Conservation (phyloP, 164 flowering plant genomes). For the Liquidambar formosana region DNA sequence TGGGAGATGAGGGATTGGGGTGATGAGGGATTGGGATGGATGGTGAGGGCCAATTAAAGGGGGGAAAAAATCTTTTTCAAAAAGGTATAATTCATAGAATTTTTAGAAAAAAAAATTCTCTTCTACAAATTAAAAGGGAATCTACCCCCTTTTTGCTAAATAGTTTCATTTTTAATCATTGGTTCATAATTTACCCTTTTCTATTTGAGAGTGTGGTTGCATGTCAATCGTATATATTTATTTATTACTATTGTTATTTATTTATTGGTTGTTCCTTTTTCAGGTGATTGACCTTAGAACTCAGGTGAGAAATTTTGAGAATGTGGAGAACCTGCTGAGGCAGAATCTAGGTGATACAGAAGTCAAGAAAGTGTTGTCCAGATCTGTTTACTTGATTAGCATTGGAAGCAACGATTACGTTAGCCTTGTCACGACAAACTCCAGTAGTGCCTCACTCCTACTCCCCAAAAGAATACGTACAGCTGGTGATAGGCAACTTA, state of each 20-base stretch:
- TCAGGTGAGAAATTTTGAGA: constrained; percentile 25
- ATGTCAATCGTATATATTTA: not conserved
- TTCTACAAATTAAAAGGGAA: too few relatives aligned
- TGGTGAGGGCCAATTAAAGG: too few relatives aligned
- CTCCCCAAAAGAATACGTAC: constrained; percentile 2
- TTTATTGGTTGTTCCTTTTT: not conserved
- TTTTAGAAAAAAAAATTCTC: too few relatives aligned
- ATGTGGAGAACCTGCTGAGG: constrained; percentile 15
- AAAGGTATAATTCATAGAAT: too few relatives aligned
- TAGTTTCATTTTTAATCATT: too few relatives aligned
- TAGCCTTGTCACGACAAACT: not conserved
- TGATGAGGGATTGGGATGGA: too few relatives aligned
- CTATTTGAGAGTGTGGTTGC: too few relatives aligned
- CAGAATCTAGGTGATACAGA: constrained; percentile 19
- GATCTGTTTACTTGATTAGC: constrained; percentile 29
- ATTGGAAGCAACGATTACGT: constrained; percentile 32
- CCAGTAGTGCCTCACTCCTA: constrained; percentile 1
- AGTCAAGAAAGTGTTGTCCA: constrained; percentile 11
- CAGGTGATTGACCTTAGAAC: constrained; percentile 21
- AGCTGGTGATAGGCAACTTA: constrained; percentile 25
- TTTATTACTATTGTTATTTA: not conserved
- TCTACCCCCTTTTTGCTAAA: too few relatives aligned
- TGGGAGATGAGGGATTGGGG: too few relatives aligned
- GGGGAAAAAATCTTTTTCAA: too few relatives aligned
- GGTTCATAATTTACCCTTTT: too few relatives aligned